Percentiles rank a stretch among this genome's conserved stretches.
phyloP scores from a whole-genome alignment of 2,329 filamentous ascomycete species.

The Xylariales sp. region DNA sequence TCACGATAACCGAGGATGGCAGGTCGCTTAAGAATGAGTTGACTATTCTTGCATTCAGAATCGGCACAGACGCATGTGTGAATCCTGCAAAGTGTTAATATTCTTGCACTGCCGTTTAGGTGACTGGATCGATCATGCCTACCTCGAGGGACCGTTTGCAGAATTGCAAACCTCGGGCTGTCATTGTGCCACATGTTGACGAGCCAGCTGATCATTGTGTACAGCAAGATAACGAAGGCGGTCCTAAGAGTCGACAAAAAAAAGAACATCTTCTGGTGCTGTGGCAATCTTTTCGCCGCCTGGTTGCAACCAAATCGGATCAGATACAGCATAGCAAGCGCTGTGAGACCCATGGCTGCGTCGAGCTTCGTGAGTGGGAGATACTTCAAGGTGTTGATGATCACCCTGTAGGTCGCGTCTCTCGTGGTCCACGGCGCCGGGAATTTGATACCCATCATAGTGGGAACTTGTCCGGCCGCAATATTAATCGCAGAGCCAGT shows the following conservation, averaged over 20 bases:
- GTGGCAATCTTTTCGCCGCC: constrained; percentile 64
- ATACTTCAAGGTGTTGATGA: constrained; percentile 76
- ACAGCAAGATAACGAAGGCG: constrained; percentile 85
- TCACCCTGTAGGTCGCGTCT: constrained; percentile 72
- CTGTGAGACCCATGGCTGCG: constrained; percentile 82
- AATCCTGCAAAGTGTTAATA: no score
- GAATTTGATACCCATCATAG: constrained; percentile 59
- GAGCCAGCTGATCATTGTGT: constrained; percentile 85
- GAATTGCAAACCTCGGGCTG: constrained; percentile 66
- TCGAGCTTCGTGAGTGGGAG: constrained; percentile 66
- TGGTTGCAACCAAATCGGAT: constrained; percentile 64
- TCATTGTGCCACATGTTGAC: constrained; percentile 65
- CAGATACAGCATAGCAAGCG: constrained; percentile 70
- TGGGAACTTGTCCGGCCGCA: constrained; percentile 74
- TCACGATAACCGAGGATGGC: constrained; percentile 84
- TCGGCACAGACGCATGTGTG: constrained; percentile 69
- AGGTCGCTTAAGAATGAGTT: constrained; percentile 65
- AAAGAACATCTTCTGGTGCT: constrained; percentile 71
- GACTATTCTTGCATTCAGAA: constrained; percentile 62
- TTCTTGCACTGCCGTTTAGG: no score
- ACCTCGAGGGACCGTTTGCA: constrained; percentile 75
- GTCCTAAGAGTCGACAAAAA: constrained; percentile 89
- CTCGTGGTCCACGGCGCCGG: constrained; percentile 70
- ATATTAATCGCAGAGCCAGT: constrained; percentile 93
- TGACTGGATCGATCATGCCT: no score